These are phyloP conservation scores for Backusella tarrabulga DNA, from an alignment of 192 early-diverging fungal genomes.

Conservation along the genomic window DNA sequence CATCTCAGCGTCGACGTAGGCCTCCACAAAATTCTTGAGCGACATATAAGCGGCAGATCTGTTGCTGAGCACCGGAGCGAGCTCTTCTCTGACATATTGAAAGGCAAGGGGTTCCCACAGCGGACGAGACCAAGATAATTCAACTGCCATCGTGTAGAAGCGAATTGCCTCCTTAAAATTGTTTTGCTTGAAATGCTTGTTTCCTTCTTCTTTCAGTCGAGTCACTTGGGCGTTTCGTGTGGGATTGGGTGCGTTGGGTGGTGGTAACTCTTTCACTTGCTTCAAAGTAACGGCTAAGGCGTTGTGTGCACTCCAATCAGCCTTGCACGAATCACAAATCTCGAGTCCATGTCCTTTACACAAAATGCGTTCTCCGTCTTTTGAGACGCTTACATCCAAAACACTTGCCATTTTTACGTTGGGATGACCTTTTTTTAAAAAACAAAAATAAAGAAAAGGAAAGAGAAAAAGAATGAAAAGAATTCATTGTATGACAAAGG, in stretches of 20 bases:
- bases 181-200: conserved; percentile 80
- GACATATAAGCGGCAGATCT: conserved; percentile 65
- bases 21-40: conserved; percentile 63
- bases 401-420: neutral
- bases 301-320: conserved; percentile 66
- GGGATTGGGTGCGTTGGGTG: conserved; percentile 59
- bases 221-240: conserved; percentile 52
- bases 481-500: neutral
- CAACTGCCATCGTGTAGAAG: conserved; percentile 87
- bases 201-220: conserved; percentile 74
- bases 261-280: conserved; percentile 60
- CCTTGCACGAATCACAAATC: conserved; percentile 58
- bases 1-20: conserved; percentile 69
- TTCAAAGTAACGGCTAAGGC: conserved; percentile 60
- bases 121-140: conserved; percentile 67
- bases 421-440: neutral
- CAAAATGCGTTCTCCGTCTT: conserved; percentile 50
- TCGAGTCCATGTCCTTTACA: conserved; percentile 64
- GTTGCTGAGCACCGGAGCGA: conserved; percentile 63
- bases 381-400: conserved; percentile 19
- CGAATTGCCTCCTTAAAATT: conserved; percentile 82
- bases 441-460: neutral
- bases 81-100: conserved; percentile 58
- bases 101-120: conserved; percentile 72
- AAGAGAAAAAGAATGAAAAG: neutral